These are phyloP conservation scores for Pogostemon cablin DNA, from an alignment of 257 asterid genomes.

Conservation along the genomic window DNA sequence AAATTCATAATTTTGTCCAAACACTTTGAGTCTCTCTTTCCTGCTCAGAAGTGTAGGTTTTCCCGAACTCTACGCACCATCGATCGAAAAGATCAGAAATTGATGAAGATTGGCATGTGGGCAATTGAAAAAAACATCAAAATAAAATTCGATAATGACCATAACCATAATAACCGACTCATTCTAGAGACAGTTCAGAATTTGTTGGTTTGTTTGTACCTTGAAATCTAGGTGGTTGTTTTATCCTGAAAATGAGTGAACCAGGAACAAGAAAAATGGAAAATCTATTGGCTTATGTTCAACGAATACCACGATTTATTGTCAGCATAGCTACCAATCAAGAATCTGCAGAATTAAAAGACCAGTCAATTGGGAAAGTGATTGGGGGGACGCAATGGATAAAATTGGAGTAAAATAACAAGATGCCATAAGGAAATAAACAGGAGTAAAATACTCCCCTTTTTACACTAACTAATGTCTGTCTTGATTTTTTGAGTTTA, in stretches of 20 bases:
- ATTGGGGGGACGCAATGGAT: neutral
- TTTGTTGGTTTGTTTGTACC: neutral
- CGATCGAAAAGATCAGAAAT: constrained; percentile 60
- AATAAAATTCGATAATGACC: constrained; percentile 35
- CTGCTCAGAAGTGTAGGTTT: constrained; percentile 64
- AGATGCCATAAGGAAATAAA: too few relatives aligned
- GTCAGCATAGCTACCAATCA: neutral
- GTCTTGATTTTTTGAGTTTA: too few relatives aligned
- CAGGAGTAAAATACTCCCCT: too few relatives aligned
- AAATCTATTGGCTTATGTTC: constrained; percentile 28
- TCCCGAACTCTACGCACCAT: constrained; percentile 76
- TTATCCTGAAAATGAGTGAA: constrained; percentile 31
- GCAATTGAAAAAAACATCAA: constrained; percentile 43
- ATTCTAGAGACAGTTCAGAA: constrained; percentile 34
- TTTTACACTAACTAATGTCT: too few relatives aligned
- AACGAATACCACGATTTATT: constrained; percentile 3
- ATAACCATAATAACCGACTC: constrained; percentile 41
- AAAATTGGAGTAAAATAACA: neutral
- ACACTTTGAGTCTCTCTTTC: constrained; percentile 65
- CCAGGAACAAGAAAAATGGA: constrained; percentile 40
- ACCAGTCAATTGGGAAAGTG: neutral
- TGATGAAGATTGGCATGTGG: constrained; percentile 49
- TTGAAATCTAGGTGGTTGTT: constrained; percentile 24
- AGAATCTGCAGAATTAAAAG: neutral
- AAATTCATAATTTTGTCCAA: constrained; percentile 60